Percentiles rank a stretch among this genome's conserved stretches.
phyloP scores from a whole-genome alignment of 1,139 yeast species.

The Candida glucosophila region DNA sequence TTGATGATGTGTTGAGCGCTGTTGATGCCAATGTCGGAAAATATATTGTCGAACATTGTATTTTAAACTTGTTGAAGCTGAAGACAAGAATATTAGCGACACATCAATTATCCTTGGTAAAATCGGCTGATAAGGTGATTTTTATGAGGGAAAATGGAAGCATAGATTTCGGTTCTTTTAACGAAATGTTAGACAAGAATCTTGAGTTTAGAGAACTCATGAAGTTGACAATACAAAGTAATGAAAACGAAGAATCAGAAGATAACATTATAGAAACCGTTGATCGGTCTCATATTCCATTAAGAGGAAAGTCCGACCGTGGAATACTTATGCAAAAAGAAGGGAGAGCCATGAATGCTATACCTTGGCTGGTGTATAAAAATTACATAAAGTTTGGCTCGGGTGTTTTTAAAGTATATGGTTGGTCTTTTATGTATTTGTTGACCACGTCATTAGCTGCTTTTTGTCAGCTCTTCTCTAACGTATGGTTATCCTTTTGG shows the following conservation, averaged over 20 bases:
- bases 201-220: slow-evolving; percentile 43
- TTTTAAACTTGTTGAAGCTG: slow-evolving; percentile 23
- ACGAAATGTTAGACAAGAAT: slow-evolving; percentile 25
- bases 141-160: slow-evolving; percentile 34
- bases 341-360: slow-evolving; percentile 33
- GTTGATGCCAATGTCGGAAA: slow-evolving; percentile 44
- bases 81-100: slow-evolving; percentile 40
- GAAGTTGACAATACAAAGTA: slow-evolving; percentile 19
- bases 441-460: slow-evolving; percentile 32
- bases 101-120: slow-evolving; percentile 37
- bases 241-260: slow-evolving; percentile 13
- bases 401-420: slow-evolving; percentile 25
- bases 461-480: slow-evolving; percentile 57
- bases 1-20: slow-evolving; percentile 42
- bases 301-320: slow-evolving; percentile 22
- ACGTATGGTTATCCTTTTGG: slow-evolving; percentile 87
- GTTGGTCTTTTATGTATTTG: slow-evolving; percentile 12
- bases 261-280: slow-evolving; percentile 21
- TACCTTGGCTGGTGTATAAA: slow-evolving; percentile 20
- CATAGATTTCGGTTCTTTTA: slow-evolving; percentile 25
- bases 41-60: slow-evolving; percentile 32
- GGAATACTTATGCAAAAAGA: slow-evolving; percentile 20
- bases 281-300: slow-evolving; percentile 13
- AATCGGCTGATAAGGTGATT: slow-evolving; percentile 30
- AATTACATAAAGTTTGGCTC: slow-evolving; percentile 51